Evolutionary conservation across 148 eudicot species (phyloP).

Genomic region (Fallopia convolvulus): DNA sequence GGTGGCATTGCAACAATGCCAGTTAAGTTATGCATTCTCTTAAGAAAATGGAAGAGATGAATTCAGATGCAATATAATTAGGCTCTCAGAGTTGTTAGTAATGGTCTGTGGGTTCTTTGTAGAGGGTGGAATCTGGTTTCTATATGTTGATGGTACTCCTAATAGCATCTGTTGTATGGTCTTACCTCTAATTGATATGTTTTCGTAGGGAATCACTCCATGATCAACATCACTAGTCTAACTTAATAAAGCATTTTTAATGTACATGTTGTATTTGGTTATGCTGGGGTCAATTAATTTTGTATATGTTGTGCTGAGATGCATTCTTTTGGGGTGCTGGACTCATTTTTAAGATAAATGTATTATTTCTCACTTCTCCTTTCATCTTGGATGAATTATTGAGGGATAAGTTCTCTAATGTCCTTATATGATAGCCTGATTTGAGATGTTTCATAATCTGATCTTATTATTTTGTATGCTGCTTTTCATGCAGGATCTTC

Average conservation of each 20-base stretch:
- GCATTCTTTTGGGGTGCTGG: neutral
- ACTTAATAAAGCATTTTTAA: neutral
- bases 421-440: neutral
- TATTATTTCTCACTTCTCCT: neutral
- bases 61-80: neutral
- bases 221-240: neutral
- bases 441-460: neutral
- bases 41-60: neutral
- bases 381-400: neutral
- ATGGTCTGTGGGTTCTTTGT: neutral
- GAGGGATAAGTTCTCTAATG: neutral
- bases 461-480: neutral
- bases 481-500: slow-evolving; percentile 61
- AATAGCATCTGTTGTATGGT: neutral
- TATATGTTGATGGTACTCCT: neutral
- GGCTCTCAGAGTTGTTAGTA: neutral
- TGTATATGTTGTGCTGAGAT: neutral
- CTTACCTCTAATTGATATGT: neutral
- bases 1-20: neutral
- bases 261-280: neutral
- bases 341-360: neutral
- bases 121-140: neutral
- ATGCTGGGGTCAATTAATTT: neutral
- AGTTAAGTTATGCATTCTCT: neutral
- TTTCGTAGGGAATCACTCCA: neutral